phyloP scores from a whole-genome alignment of 306 rosid species.

The Quercus alba region DNA sequence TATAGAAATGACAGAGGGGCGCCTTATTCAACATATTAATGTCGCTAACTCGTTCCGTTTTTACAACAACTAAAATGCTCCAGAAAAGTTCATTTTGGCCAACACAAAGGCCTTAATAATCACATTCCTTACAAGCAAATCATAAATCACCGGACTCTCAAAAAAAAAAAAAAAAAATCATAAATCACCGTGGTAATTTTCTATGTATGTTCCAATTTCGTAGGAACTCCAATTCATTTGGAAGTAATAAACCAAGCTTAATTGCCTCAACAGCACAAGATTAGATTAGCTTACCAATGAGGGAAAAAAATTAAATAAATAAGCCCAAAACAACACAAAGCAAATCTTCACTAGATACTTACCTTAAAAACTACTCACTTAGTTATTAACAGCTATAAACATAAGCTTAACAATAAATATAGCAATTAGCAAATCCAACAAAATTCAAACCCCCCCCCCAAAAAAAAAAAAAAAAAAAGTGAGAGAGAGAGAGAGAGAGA shows the following conservation, averaged over 20 bases:
- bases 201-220: neutral
- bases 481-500: no score
- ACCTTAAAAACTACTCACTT: neutral
- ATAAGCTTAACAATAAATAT: neutral
- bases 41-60: constrained; percentile 5
- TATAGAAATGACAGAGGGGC: neutral
- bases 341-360: neutral
- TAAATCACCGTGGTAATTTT: neutral
- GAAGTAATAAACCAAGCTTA: neutral
- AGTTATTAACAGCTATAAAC: neutral
- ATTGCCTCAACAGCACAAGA: neutral
- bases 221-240: neutral
- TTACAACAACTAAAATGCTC: neutral
- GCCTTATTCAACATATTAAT: neutral
- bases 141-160: neutral
- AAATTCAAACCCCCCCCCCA: neutral
- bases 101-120: neutral
- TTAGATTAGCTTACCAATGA: neutral
- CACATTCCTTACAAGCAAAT: neutral
- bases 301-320: neutral
- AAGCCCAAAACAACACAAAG: neutral
- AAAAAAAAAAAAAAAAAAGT: neutral
- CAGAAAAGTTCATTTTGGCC: neutral
- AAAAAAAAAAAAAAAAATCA: no score
- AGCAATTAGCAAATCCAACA: constrained; percentile 10